Conservation (phyloP, 345 rosid species). For the Anastatica hierochuntica region DNA sequence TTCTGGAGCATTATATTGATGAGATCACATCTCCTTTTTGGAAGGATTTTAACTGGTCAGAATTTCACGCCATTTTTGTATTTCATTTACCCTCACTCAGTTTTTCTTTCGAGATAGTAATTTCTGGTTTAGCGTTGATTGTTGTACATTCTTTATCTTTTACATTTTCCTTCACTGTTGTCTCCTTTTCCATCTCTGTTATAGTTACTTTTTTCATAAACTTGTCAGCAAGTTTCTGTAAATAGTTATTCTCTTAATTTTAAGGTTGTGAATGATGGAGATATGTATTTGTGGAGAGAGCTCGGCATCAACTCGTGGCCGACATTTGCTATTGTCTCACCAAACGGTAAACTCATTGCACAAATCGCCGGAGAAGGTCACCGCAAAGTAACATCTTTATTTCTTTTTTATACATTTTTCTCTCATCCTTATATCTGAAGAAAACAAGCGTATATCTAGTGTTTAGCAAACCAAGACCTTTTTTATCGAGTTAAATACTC, state of each 20-base stretch:
- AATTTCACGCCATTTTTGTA: too few relatives aligned
- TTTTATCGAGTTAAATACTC: too few relatives aligned
- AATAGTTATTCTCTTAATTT: background rate
- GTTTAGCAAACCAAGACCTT: too few relatives aligned
- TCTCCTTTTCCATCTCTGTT: too few relatives aligned
- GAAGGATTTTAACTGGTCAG: too few relatives aligned
- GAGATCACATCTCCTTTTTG: too few relatives aligned
- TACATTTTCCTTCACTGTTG: too few relatives aligned
- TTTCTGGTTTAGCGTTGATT: too few relatives aligned
- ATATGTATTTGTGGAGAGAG: conserved; percentile 85
- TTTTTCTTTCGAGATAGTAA: too few relatives aligned
- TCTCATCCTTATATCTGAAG: background rate
- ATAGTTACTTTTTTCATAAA: too few relatives aligned
- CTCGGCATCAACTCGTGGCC: conserved; percentile 96
- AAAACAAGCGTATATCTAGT: background rate
- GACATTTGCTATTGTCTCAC: conserved; percentile 79
- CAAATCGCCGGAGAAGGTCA: conserved; percentile 86
- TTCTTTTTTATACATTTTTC: background rate
- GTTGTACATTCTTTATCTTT: too few relatives aligned
- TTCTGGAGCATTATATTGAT: background rate
- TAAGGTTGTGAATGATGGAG: conserved; percentile 94
- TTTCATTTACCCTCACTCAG: background rate
- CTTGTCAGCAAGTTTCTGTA: too few relatives aligned
- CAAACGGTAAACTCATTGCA: conserved; percentile 77
- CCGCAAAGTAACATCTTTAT: conserved; percentile 45